phyloP scores from a whole-genome alignment of 2,329 filamentous ascomycete genomes.

The Biscogniauxia marginata region DNA sequence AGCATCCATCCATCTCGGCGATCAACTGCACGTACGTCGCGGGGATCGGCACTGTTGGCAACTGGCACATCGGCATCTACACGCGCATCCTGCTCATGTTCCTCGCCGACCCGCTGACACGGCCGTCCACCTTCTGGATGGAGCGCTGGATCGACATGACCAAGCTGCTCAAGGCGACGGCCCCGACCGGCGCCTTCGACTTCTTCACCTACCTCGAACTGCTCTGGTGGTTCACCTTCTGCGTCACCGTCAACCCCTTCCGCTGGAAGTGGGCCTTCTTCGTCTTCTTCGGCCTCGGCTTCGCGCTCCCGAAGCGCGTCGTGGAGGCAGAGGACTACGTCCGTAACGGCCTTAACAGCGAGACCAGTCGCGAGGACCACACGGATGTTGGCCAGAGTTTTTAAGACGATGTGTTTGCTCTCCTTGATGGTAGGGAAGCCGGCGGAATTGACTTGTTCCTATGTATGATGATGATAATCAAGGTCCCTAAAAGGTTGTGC shows the following conservation, averaged over 20 bases:
- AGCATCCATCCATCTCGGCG: slow-evolving; percentile 69
- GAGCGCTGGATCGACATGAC: slow-evolving; percentile 86
- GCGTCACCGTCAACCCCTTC: slow-evolving; percentile 77
- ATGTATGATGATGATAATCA: too few species aligned
- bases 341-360: slow-evolving; percentile 48
- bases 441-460: too few species aligned
- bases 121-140: slow-evolving; percentile 74
- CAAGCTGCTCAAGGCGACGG: slow-evolving; percentile 63
- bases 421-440: too few species aligned
- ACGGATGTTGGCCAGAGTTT: slow-evolving; percentile 34
- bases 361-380: slow-evolving; percentile 23
- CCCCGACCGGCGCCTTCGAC: slow-evolving; percentile 76
- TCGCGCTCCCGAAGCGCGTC: slow-evolving; percentile 62
- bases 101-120: slow-evolving; percentile 72
- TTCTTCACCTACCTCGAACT: slow-evolving; percentile 88
- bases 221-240: slow-evolving; percentile 82
- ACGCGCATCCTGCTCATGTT: slow-evolving; percentile 86
- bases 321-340: slow-evolving; percentile 65
- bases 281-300: slow-evolving; percentile 74
- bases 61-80: slow-evolving; percentile 90
- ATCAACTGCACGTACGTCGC: slow-evolving; percentile 81
- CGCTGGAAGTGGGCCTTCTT: slow-evolving; percentile 88
- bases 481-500: too few species aligned
- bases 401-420: slow-evolving; percentile 21
- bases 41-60: slow-evolving; percentile 78